These are phyloP conservation scores for Polyplosphaeria fusca DNA, from an alignment of 495 filamentous ascomycete genomes.

Conservation along the genomic window DNA sequence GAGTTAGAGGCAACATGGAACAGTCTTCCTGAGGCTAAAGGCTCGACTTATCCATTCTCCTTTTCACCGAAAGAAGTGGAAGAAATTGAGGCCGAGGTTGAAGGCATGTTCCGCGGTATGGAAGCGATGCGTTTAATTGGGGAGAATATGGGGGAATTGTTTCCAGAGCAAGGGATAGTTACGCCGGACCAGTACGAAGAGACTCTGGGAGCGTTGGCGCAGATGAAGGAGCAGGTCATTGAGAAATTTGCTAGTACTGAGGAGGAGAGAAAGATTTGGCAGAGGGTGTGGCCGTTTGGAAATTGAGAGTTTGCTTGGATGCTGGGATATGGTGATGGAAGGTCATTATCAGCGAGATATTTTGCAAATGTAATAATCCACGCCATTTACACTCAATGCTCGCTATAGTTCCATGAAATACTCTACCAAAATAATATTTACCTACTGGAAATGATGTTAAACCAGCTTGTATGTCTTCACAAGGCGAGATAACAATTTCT, in stretches of 20 bases:
- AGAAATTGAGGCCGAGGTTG: slow-evolving; percentile 17
- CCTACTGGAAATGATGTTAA: too few species aligned
- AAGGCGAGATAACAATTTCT: too few species aligned
- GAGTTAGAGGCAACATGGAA: slow-evolving; percentile 20
- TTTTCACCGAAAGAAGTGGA: slow-evolving; percentile 15
- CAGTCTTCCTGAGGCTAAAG: slow-evolving; percentile 11
- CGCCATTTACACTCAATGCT: too few species aligned
- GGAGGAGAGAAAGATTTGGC: slow-evolving; percentile 20
- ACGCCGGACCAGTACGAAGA: slow-evolving; percentile 23
- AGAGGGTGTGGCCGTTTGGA: slow-evolving; percentile 24
- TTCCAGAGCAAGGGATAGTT: slow-evolving; percentile 22
- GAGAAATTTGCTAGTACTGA: slow-evolving; percentile 15
- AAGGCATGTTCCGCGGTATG: slow-evolving; percentile 19
- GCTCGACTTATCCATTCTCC: slow-evolving; percentile 19
- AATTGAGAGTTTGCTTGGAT: too few species aligned
- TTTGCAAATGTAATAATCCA: too few species aligned
- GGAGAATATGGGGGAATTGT: slow-evolving; percentile 19
- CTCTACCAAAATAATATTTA: too few species aligned
- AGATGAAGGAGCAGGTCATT: slow-evolving; percentile 28
- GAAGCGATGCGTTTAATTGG: slow-evolving; percentile 18
- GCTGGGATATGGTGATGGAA: too few species aligned
- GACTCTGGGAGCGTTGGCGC: slow-evolving; percentile 15
- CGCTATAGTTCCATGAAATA: too few species aligned
- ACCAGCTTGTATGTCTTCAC: too few species aligned
- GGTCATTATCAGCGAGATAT: too few species aligned